Evolutionary conservation across 257 asterid species (phyloP).

Genomic region (Nicotiana tomentosiformis): DNA sequence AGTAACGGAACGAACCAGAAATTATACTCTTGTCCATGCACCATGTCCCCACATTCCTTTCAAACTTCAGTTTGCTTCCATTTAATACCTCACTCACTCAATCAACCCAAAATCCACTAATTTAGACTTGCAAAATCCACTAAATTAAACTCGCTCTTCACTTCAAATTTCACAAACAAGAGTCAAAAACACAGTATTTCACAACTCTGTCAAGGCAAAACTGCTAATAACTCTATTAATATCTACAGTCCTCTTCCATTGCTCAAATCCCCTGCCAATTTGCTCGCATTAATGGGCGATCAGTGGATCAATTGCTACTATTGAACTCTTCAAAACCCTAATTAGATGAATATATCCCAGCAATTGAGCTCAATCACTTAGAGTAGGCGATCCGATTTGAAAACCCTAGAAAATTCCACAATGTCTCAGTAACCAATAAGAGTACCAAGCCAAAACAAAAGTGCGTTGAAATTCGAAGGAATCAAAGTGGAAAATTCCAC

Average conservation of each 20-base stretch:
- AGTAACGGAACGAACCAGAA: slow-evolving; percentile 45
- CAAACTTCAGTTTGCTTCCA: slow-evolving; percentile 22
- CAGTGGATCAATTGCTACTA: background rate
- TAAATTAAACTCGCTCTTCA: background rate
- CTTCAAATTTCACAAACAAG: background rate
- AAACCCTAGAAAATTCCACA: slow-evolving; percentile 13
- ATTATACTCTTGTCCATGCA: slow-evolving; percentile 37
- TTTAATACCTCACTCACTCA: background rate
- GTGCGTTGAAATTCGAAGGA: slow-evolving; percentile 8
- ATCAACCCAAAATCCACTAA: background rate
- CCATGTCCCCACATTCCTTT: slow-evolving; percentile 54
- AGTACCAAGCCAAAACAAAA: background rate
- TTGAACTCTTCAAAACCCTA: background rate
- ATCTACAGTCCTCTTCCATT: slow-evolving; percentile 32
- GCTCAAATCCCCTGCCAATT: slow-evolving; percentile 2
- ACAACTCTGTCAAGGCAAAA: slow-evolving; percentile 9
- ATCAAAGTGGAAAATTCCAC: background rate
- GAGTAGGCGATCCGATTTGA: background rate
- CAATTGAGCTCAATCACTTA: background rate
- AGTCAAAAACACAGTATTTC: background rate
- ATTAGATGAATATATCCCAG: background rate
- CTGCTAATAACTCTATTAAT: slow-evolving; percentile 4
- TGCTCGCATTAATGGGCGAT: background rate
- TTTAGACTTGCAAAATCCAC: background rate
- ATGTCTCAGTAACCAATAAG: background rate